phyloP scores from a whole-genome alignment of 306 rosid species.

The Trifolium repens region DNA sequence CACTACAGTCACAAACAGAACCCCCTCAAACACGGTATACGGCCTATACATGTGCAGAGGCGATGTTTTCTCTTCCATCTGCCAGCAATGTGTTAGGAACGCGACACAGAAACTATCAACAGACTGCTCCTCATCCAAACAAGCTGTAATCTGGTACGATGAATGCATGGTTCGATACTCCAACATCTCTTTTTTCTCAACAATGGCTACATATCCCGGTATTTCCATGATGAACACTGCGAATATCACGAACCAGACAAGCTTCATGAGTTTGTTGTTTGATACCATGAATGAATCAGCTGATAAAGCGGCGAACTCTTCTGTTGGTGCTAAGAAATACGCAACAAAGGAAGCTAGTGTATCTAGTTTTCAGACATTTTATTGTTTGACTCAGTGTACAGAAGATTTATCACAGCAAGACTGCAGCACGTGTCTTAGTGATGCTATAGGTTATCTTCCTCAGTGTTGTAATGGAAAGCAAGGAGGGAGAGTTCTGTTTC shows the following conservation, averaged over 20 bases:
- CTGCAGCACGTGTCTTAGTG: conserved; percentile 40
- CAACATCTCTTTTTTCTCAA: conserved; percentile 10
- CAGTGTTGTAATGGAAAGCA: conserved; percentile 41
- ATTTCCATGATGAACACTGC: not conserved
- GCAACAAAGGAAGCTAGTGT: not conserved
- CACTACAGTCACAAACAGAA: not conserved
- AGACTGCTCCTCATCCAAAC: not conserved
- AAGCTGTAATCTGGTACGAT: not conserved
- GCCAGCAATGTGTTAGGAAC: not conserved
- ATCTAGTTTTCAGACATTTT: not conserved
- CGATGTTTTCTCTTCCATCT: not conserved
- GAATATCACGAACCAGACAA: too few species aligned
- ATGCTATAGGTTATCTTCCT: conserved; percentile 34
- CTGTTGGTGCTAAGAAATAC: not conserved
- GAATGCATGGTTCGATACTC: conserved; percentile 30
- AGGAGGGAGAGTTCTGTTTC: conserved; percentile 47
- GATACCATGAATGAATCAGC: not conserved
- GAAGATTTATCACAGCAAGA: conserved; percentile 30
- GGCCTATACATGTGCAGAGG: conserved; percentile 16
- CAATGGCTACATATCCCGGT: not conserved
- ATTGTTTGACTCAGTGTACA: conserved; percentile 48
- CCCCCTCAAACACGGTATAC: not conserved
- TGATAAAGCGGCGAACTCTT: not conserved
- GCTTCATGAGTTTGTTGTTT: not conserved
- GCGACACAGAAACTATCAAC: conserved; percentile 4